phyloP scores from a whole-genome alignment of 73 alveolate species.

The Paramecium sonneborni region DNA sequence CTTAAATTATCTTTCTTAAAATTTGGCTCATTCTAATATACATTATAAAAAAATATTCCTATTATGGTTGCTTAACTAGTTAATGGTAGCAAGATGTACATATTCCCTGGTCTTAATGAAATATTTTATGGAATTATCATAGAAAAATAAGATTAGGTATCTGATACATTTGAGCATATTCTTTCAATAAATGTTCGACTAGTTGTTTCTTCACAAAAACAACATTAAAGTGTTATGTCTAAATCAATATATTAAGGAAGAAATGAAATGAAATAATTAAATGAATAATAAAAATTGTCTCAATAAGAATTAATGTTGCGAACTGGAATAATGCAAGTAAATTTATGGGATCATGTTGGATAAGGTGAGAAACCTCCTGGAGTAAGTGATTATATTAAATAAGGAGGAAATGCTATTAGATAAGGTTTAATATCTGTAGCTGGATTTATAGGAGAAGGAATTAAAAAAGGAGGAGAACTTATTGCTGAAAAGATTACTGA shows the following conservation, averaged over 20 bases:
- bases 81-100: neutral
- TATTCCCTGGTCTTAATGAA: conserved; percentile 35
- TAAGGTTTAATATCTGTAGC: conserved; percentile 29
- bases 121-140: conserved; percentile 36
- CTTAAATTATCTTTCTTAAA: neutral
- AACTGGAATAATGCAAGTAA: neutral
- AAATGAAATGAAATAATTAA: neutral
- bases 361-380: conserved; percentile 6
- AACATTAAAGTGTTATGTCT: neutral
- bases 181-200: neutral
- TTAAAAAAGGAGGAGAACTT: conserved; percentile 20
- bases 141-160: neutral
- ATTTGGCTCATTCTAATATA: neutral
- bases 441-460: conserved; percentile 15
- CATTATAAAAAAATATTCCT: conserved; percentile 38
- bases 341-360: conserved; percentile 54
- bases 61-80: neutral
- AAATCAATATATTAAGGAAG: neutral
- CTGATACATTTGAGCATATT: conserved; percentile 26
- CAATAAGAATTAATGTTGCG: neutral
- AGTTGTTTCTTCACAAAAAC: neutral
- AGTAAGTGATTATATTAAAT: conserved; percentile 13
- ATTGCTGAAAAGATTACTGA: conserved; percentile 17
- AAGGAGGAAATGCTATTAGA: conserved; percentile 48
- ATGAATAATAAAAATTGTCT: neutral